These are phyloP conservation scores for Cyberlindnera maritima DNA, from an alignment of 805 yeast species.

Conservation along the genomic window DNA sequence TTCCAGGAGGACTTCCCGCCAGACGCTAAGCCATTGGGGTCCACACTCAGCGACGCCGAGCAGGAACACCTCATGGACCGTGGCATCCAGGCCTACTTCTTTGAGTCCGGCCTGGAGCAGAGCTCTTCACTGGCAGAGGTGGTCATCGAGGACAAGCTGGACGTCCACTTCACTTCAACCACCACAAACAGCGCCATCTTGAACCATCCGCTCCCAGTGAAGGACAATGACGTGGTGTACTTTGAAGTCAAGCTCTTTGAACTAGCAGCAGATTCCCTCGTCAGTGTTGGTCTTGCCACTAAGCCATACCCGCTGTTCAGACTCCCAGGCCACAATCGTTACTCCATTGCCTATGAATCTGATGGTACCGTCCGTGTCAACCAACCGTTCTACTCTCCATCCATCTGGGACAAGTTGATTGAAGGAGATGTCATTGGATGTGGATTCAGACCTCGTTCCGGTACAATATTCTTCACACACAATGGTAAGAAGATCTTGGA, in stretches of 20 bases:
- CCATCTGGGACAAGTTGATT: slow-evolving; percentile 39
- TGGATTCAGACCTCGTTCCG: slow-evolving; percentile 79
- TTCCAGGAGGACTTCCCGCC: slow-evolving; percentile 39
- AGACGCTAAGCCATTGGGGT: slow-evolving; percentile 36
- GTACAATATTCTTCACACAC: slow-evolving; percentile 89
- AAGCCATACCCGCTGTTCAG: slow-evolving; percentile 93
- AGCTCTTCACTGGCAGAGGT: slow-evolving; percentile 43
- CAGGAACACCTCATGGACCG: slow-evolving; percentile 73
- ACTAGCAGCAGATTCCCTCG: slow-evolving; percentile 43
- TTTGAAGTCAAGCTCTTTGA: slow-evolving; percentile 65
- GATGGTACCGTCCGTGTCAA: slow-evolving; percentile 76
- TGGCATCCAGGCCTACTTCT: slow-evolving; percentile 64
- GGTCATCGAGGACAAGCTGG: slow-evolving; percentile 63
- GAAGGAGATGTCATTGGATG: slow-evolving; percentile 93
- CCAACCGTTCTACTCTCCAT: slow-evolving; percentile 55
- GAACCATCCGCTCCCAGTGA: slow-evolving; percentile 46
- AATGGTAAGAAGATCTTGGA: slow-evolving; percentile 89
- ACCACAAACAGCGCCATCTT: slow-evolving; percentile 24
- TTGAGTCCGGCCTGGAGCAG: slow-evolving; percentile 32
- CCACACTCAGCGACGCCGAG: slow-evolving; percentile 70
- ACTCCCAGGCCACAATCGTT: slow-evolving; percentile 86
- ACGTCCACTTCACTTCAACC: slow-evolving; percentile 34
- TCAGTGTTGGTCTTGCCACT: slow-evolving; percentile 79
- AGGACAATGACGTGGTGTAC: slow-evolving; percentile 25
- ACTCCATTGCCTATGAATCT: slow-evolving; percentile 85